Evolutionary conservation across 2,329 filamentous ascomycete species (phyloP), one percentile per base, ranked within the genome.

Genomic region (Eurotiales sp.): DNA sequence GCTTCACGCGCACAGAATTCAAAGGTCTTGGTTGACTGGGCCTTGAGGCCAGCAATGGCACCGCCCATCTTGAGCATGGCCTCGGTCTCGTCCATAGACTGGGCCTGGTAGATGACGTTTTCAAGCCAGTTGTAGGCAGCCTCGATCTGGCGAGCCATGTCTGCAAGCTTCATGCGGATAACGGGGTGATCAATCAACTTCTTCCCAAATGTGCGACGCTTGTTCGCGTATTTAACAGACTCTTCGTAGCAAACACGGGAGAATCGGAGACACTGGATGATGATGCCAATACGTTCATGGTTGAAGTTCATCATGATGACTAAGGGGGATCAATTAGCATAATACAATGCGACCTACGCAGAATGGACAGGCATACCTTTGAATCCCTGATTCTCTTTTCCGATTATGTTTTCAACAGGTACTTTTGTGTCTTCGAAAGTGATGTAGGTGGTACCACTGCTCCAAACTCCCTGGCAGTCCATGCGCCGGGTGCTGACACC

Each of bases 251-350:
- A 96, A 59, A 97, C 92, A 59, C 93, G 90, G 39, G 88, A 86
- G 82, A 99, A 97, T 65, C 93, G 90, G 58, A 96, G 72, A 65
- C 86, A 95, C 75, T 99, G 93, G 77, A 97, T 97, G 75, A 97
- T 91, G 73, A 99, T 97, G 56, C 93, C 93, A 62, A 99, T 91
- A 57, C 93, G 89, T 77, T 99, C 93, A 79, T 97, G 93, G 82
- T 97, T 97, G 80, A 96, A 96, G 81, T 96, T 96, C 69, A 90
- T 96, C 92, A 97, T 97, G 79, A 99, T 92, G 67, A 95, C 90
- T 82, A 54, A n/a, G n/a, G n/a, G n/a, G n/a, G n/a, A n/a, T n/a
- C n/a, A n/a, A n/a, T n/a, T n/a, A n/a, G n/a, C n/a, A n/a, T n/a
- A n/a, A n/a, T n/a, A n/a, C n/a, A n/a, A n/a, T n/a, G n/a, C n/a